These are phyloP conservation scores for Endoconidiophora laricicola DNA, from an alignment of 2,329 filamentous ascomycete species.

Conservation along the genomic window DNA sequence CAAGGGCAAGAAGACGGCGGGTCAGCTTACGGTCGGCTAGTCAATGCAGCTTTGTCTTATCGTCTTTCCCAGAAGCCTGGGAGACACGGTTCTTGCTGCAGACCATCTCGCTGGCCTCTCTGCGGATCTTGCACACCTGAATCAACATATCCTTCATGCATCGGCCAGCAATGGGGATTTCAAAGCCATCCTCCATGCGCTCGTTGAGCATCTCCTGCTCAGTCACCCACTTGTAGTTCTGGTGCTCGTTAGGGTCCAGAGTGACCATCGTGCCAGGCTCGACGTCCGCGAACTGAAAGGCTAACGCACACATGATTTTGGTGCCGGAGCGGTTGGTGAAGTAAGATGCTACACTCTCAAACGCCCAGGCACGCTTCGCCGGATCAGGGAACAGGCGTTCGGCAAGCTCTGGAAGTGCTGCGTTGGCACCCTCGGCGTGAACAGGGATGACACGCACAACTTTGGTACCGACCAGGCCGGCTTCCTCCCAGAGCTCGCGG, in stretches of 20 bases:
- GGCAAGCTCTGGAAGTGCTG: conserved; percentile 1
- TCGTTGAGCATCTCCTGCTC: conserved; percentile 22
- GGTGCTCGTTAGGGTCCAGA: conserved; percentile 26
- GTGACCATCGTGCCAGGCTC: conserved; percentile 16
- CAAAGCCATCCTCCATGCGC: conserved; percentile 17
- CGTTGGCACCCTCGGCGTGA: conserved; percentile 14
- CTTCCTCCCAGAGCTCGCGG: conserved; percentile 33
- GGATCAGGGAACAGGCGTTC: conserved; percentile 1
- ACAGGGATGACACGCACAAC: conserved; percentile 20
- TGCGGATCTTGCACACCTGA: conserved; percentile 11
- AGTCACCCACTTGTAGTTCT: conserved; percentile 24
- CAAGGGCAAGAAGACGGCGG: not conserved
- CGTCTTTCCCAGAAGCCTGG: not conserved
- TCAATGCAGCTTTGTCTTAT: not conserved
- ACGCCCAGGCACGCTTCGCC: conserved; percentile 3
- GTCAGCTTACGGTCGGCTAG: not conserved
- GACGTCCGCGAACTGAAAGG: conserved; percentile 23
- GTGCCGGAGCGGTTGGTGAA: conserved; percentile 22
- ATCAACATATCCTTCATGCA: conserved; percentile 12
- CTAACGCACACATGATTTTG: conserved; percentile 19
- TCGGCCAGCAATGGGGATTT: conserved; percentile 20
- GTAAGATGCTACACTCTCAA: conserved; percentile 5
- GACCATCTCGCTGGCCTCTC: conserved; percentile 7
- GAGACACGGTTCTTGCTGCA: not conserved
- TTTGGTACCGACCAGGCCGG: conserved; percentile 22